Evolutionary conservation across 2,329 filamentous ascomycete species (phyloP).

Genomic region (Claviceps fusiformis): DNA sequence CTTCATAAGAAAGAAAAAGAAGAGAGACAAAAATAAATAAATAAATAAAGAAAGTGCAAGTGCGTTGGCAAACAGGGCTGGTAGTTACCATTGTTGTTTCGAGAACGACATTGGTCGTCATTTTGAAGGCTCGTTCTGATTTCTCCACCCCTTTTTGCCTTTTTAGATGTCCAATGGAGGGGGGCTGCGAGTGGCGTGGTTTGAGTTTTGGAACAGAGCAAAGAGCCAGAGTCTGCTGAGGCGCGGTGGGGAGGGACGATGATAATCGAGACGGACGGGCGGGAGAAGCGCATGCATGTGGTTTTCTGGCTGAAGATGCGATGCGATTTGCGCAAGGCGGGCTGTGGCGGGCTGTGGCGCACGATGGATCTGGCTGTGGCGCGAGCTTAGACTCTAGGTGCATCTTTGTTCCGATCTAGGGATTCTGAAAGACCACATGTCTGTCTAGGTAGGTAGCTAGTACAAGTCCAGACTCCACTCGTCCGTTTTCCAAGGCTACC

Average conservation of each 20-base stretch:
- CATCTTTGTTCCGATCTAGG: neutral
- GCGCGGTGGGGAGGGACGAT: neutral
- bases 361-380: neutral
- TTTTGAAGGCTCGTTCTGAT: conserved; percentile 20
- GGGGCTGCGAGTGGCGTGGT: neutral
- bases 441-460: neutral
- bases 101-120: conserved; percentile 67
- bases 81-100: conserved; percentile 68
- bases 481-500: too few relatives aligned
- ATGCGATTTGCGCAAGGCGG: too few relatives aligned
- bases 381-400: neutral
- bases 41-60: neutral
- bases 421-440: neutral
- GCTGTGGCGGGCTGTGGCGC: too few relatives aligned
- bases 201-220: too few relatives aligned
- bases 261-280: too few relatives aligned
- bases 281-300: too few relatives aligned
- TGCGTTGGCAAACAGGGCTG: conserved; percentile 2
- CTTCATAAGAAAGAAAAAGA: neutral
- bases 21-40: neutral
- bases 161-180: too few relatives aligned
- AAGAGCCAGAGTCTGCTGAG: too few relatives aligned
- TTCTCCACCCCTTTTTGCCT: too few relatives aligned
- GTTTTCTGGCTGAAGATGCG: too few relatives aligned
- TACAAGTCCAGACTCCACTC: too few relatives aligned